A percentile compares a stretch with the other conserved stretches of the same genome.
Conservation (phyloP, 257 asterid genomes). For the Leptodermis oblonga region DNA sequence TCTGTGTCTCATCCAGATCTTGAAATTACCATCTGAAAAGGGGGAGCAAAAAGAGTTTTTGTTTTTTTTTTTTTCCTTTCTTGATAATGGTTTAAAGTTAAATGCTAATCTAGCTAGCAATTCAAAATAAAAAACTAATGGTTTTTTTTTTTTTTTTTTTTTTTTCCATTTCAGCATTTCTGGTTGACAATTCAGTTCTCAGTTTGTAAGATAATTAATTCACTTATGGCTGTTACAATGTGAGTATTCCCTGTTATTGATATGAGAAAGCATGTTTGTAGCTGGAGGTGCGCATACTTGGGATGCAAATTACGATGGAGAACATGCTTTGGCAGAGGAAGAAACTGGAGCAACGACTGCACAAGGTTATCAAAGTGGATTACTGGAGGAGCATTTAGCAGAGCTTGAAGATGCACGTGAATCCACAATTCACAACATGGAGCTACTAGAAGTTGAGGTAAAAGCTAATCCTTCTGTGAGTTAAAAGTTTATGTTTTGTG, state of each 20-base stretch:
- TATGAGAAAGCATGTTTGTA: slow-evolving; percentile 29
- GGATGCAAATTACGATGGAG: slow-evolving; percentile 45
- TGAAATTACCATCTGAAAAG: background rate
- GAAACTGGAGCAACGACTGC: slow-evolving; percentile 39
- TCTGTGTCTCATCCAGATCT: background rate
- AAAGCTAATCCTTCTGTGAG: background rate
- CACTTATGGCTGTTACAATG: background rate
- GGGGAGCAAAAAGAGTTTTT: background rate
- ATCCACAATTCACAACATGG: slow-evolving; percentile 45
- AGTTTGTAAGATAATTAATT: background rate
- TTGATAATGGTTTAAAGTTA: background rate
- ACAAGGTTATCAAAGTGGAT: slow-evolving; percentile 25
- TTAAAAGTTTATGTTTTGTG: background rate
- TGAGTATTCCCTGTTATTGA: slow-evolving; percentile 15
- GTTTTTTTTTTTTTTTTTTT: too few relatives aligned
- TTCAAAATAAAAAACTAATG: too few relatives aligned
- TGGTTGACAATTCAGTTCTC: background rate
- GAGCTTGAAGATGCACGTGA: slow-evolving; percentile 70
- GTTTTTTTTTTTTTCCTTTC: too few relatives aligned
- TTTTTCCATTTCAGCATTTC: background rate
- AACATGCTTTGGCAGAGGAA: slow-evolving; percentile 38
- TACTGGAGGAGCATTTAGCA: slow-evolving; percentile 36
- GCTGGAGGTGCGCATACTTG: slow-evolving; percentile 51
- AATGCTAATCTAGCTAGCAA: background rate
- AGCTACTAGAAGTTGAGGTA: slow-evolving; percentile 54